Evolutionary conservation across 371 early-diverging fungal species (phyloP).

Genomic region (Saksenaea oblongispora): DNA sequence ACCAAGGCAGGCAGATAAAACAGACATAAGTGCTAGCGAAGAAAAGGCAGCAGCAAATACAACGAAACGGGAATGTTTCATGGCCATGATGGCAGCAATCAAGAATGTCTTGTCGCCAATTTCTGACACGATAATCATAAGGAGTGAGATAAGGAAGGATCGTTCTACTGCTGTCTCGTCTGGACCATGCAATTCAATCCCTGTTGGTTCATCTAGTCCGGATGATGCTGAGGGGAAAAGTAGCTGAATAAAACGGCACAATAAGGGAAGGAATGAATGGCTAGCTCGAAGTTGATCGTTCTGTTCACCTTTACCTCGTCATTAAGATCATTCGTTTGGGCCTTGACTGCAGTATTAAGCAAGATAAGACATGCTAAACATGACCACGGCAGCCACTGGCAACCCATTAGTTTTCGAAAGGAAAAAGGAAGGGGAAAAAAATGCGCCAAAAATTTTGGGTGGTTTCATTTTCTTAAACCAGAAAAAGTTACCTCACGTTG

Average conservation of each 20-base stretch:
- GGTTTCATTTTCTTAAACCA: too few relatives aligned
- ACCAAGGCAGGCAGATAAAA: conserved; percentile 91
- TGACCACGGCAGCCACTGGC: background rate
- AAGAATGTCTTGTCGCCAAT: conserved; percentile 98
- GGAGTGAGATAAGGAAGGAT: conserved; percentile 59
- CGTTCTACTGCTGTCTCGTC: conserved; percentile 15
- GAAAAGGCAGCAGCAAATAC: conserved; percentile 88
- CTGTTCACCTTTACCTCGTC: conserved; percentile 33
- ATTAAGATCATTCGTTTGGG: conserved; percentile 23
- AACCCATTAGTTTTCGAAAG: background rate
- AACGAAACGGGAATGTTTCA: conserved; percentile 85
- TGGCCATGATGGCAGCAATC: conserved; percentile 96
- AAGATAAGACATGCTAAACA: background rate
- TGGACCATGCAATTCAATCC: background rate
- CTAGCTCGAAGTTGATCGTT: background rate
- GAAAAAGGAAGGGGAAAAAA: background rate
- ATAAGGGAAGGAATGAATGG: background rate
- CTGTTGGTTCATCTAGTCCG: background rate
- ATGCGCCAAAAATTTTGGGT: too few relatives aligned
- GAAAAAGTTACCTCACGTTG: too few relatives aligned
- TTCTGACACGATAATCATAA: conserved; percentile 92
- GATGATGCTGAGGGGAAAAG: background rate
- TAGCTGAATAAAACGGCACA: background rate
- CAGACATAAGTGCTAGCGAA: conserved; percentile 90
- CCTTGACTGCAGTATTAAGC: conserved; percentile 5